Conservation (phyloP, 768 basidiomycete genomes). For the Boletellus ananas region DNA sequence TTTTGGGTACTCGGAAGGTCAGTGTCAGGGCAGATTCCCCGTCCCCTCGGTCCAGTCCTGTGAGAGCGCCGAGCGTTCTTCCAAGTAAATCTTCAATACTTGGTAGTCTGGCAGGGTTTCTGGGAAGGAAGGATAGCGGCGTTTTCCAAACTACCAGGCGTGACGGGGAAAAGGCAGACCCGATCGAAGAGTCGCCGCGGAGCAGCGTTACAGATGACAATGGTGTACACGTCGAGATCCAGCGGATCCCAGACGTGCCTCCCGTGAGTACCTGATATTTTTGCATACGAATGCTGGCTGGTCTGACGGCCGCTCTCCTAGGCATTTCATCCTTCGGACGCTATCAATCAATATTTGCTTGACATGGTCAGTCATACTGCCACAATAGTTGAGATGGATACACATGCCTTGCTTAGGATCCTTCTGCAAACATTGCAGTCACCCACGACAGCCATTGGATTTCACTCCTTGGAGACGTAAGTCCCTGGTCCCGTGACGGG, state of each 20-base stretch:
- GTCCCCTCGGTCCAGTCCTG: not conserved
- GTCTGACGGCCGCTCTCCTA: not conserved
- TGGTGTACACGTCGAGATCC: not conserved
- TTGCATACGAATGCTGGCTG: not conserved
- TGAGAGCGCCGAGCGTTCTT: not conserved
- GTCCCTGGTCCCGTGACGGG: no score
- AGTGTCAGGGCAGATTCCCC: not conserved
- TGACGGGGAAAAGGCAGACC: no score
- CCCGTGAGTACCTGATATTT: not conserved
- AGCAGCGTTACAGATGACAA: not conserved
- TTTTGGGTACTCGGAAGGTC: not conserved
- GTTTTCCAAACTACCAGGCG: not conserved
- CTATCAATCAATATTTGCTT: conserved; percentile 8
- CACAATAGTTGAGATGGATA: not conserved
- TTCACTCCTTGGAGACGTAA: not conserved
- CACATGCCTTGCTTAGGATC: not conserved
- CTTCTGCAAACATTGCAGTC: conserved; percentile 1
- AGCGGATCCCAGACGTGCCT: not conserved
- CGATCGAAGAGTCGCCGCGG: not conserved
- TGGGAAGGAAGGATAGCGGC: not conserved
- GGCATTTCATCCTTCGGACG: conserved; percentile 12
- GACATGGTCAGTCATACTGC: not conserved
- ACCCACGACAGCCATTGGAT: not conserved
- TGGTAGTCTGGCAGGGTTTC: not conserved
- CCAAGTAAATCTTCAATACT: not conserved